A percentile compares a stretch with the other conserved stretches of the same genome.
These are phyloP conservation scores for Patellaria atrata DNA, from an alignment of 495 filamentous ascomycete species.

Conservation along the genomic window DNA sequence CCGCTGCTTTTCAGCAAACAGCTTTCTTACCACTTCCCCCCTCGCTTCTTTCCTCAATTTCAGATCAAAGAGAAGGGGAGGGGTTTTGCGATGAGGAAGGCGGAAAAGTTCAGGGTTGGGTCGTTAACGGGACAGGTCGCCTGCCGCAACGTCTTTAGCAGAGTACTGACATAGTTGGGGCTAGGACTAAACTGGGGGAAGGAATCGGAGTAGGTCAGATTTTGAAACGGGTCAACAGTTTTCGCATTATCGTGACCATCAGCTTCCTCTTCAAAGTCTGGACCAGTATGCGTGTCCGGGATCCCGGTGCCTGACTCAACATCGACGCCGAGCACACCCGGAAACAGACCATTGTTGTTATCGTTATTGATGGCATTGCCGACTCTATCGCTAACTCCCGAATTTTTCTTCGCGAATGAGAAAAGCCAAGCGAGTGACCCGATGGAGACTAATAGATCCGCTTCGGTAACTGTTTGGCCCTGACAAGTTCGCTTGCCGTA, in stretches of 20 bases:
- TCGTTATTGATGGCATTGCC: not conserved
- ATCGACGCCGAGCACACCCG: not conserved
- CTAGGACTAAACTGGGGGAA: conserved; percentile 1
- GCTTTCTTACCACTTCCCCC: conserved; percentile 13
- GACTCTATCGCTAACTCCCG: not conserved
- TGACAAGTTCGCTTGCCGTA: conserved; percentile 47
- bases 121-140: conserved; percentile 7
- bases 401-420: conserved; percentile 32
- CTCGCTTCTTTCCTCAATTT: conserved; percentile 12
- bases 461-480: conserved; percentile 39
- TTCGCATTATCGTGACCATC: conserved; percentile 14
- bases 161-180: not conserved
- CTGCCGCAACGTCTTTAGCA: conserved; percentile 13
- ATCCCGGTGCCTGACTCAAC: not conserved
- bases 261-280: conserved; percentile 4
- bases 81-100: conserved; percentile 25
- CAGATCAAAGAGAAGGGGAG: conserved; percentile 23
- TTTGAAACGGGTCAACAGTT: conserved; percentile 4
- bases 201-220: conserved; percentile 11
- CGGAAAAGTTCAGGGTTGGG: conserved; percentile 23
- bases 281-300: conserved; percentile 3
- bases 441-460: conserved; percentile 42
- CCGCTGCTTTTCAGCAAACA: conserved; percentile 12
- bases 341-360: not conserved
- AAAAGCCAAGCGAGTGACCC: conserved; percentile 46